phyloP scores from a whole-genome alignment of 2,329 filamentous ascomycete species.

The Coniochaeta sp. region DNA sequence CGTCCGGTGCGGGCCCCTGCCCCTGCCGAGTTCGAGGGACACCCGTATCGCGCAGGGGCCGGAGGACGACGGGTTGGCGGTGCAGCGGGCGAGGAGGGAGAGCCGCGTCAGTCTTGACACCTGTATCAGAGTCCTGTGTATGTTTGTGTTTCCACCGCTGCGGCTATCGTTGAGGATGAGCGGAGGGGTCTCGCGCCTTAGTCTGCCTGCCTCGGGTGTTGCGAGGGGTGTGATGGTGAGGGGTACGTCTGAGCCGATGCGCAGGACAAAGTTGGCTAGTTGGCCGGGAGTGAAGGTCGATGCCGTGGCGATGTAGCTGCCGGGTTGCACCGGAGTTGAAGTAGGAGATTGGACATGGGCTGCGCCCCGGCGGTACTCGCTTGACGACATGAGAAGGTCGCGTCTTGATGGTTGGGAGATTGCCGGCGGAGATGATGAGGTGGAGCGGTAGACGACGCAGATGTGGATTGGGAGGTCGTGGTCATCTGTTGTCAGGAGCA shows the following conservation, averaged over 20 bases:
- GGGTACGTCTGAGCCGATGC: slow-evolving; percentile 57
- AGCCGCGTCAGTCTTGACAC: slow-evolving; percentile 49
- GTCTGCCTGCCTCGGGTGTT: slow-evolving; percentile 66
- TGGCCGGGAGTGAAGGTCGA: slow-evolving; percentile 85
- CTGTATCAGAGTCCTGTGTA: slow-evolving; percentile 26
- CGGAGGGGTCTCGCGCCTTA: slow-evolving; percentile 52
- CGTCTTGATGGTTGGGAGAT: slow-evolving; percentile 64
- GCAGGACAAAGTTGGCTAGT: slow-evolving; percentile 64
- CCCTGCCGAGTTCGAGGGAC: slow-evolving; percentile 59
- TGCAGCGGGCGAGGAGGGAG: slow-evolving; percentile 39
- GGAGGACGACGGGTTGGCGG: slow-evolving; percentile 12
- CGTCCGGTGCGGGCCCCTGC: slow-evolving; percentile 58
- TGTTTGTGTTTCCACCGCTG: slow-evolving; percentile 12
- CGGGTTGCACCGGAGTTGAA: slow-evolving; percentile 48
- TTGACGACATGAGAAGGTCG: slow-evolving; percentile 75
- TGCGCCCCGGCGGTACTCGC: slow-evolving; percentile 80
- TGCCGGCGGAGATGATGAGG: slow-evolving; percentile 21
- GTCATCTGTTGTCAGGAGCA: slow-evolving; percentile 64
- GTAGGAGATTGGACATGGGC: slow-evolving; percentile 51
- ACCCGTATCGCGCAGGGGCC: slow-evolving; percentile 48
- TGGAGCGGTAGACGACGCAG: slow-evolving; percentile 72
- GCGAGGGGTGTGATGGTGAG: slow-evolving; percentile 54
- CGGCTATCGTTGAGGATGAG: slow-evolving; percentile 26
- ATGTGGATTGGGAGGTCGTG: slow-evolving; percentile 72
- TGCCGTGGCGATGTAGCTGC: slow-evolving; percentile 79